Evolutionary conservation across 164 flowering plant genomes (phyloP), one percentile per base, ranked within the genome.

Genomic region (Echeveria elegans): DNA sequence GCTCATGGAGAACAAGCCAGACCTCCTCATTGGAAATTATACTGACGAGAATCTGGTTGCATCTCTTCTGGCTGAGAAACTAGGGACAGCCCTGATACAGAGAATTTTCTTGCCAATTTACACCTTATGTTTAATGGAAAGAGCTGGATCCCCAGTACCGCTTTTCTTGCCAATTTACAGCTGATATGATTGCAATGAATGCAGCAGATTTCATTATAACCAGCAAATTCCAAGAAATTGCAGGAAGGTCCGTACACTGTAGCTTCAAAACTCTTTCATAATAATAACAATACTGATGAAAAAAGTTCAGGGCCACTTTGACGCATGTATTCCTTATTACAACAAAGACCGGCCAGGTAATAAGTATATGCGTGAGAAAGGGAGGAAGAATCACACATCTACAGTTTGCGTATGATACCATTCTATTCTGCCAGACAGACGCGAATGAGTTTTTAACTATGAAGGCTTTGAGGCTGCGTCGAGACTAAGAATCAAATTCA

Each of bases 221-320:
- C 29, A 94, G 99, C 87, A 92, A 97, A 24, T 92, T 72, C 66
- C 99, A 94, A 75, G 99, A 94, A 84, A 91, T 94, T 29, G 93
- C 96, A 1, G 99, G 99, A 81, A 89, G 97, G 99, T 85, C 40
- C 37, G 68, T 74, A 21, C 28, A 67, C 67, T 60, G 37, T 7
- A 3, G 7, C 37, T 34, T 34, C 7, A 34, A 34, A 3, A 34
- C 5, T 34, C 37, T 34, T 34, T 7, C 3, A 34, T 34, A 34
- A 34, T 34, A 3, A 34, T 34, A 34, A 34, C 3, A 34, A 34
- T 34, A 34, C 37, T 34, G n/a, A n/a, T n/a, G n/a, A n/a, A n/a
- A n/a, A 34, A 34, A 34, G 37, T 34, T 34, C 36, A n/a, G 16
- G 53, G 31, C 15, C 34, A 23, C 40, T 10, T 19, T 40, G 28